Evolutionary conservation across 306 rosid species (phyloP).

Genomic region (Adenanthera pavonina): DNA sequence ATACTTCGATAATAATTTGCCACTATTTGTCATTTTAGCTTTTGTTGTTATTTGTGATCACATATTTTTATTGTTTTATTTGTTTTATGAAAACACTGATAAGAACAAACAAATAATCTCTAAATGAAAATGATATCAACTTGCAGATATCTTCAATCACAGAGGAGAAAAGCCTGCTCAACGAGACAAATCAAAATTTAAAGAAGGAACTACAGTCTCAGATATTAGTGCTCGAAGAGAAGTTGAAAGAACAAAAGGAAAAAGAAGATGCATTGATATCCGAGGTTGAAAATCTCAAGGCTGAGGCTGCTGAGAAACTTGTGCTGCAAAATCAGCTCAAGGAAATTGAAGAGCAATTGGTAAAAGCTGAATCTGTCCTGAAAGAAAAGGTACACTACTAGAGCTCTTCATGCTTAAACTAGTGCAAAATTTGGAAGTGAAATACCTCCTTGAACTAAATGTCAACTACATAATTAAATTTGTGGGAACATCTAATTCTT

Average conservation of each 20-base stretch:
- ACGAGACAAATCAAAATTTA: conserved; percentile 67
- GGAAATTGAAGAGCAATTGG: conserved; percentile 71
- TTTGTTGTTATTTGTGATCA: conserved; percentile 6
- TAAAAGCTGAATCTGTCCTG: conserved; percentile 62
- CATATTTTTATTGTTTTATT: conserved; percentile 16
- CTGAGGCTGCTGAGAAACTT: conserved; percentile 67
- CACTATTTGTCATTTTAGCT: not conserved
- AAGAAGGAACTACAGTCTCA: conserved; percentile 74
- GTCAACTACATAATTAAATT: not conserved
- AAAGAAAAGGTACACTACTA: conserved; percentile 71
- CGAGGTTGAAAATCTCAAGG: conserved; percentile 68
- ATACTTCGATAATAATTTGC: not conserved
- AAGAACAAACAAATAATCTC: conserved; percentile 11
- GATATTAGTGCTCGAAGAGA: conserved; percentile 70
- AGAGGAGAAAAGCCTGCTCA: conserved; percentile 82
- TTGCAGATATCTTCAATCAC: conserved; percentile 73
- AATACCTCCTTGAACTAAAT: not conserved
- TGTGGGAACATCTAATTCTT: not conserved
- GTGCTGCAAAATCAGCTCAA: conserved; percentile 58
- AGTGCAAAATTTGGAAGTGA: conserved; percentile 22
- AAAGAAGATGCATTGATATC: conserved; percentile 62
- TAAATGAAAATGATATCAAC: conserved; percentile 37
- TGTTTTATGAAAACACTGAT: conserved; percentile 4
- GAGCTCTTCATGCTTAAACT: conserved; percentile 9
- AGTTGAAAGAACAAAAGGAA: conserved; percentile 67